These are phyloP conservation scores for Trifolium subterraneum DNA, from an alignment of 306 rosid genomes.

Conservation along the genomic window DNA sequence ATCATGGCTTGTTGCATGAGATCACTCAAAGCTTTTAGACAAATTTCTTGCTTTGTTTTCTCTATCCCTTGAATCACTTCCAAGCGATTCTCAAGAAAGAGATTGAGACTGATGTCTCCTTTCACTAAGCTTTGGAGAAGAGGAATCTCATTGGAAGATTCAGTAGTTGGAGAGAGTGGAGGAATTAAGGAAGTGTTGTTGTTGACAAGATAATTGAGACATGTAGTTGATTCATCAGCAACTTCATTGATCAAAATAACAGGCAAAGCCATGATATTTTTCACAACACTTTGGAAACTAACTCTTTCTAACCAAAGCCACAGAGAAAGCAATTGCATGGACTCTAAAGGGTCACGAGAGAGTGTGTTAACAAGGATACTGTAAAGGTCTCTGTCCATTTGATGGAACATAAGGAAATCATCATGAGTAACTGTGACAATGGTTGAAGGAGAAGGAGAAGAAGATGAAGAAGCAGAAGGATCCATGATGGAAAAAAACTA, in stretches of 20 bases:
- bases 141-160: slow-evolving; percentile 41
- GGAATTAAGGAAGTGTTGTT: neutral
- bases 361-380: slow-evolving; percentile 51
- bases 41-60: slow-evolving; percentile 40
- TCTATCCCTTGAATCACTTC: slow-evolving; percentile 43
- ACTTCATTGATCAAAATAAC: slow-evolving; percentile 54
- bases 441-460: no score
- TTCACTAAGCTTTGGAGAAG: slow-evolving; percentile 56
- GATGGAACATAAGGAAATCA: slow-evolving; percentile 58
- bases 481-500: slow-evolving; percentile 13
- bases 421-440: slow-evolving; percentile 42
- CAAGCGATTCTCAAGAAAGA: slow-evolving; percentile 34
- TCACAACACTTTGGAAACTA: slow-evolving; percentile 53
- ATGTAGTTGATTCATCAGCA: slow-evolving; percentile 64
- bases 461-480: neutral
- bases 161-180: neutral
- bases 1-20: slow-evolving; percentile 46
- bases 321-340: slow-evolving; percentile 62
- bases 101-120: slow-evolving; percentile 46
- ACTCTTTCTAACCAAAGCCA: slow-evolving; percentile 82
- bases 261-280: slow-evolving; percentile 50
- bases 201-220: slow-evolving; percentile 48
- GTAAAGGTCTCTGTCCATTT: slow-evolving; percentile 65
- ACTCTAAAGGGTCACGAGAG: slow-evolving; percentile 59
- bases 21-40: slow-evolving; percentile 57